Percentiles rank a stretch among this genome's conserved stretches.
Evolutionary conservation across 306 rosid species (phyloP).

Genomic region (Dicorynia guianensis): DNA sequence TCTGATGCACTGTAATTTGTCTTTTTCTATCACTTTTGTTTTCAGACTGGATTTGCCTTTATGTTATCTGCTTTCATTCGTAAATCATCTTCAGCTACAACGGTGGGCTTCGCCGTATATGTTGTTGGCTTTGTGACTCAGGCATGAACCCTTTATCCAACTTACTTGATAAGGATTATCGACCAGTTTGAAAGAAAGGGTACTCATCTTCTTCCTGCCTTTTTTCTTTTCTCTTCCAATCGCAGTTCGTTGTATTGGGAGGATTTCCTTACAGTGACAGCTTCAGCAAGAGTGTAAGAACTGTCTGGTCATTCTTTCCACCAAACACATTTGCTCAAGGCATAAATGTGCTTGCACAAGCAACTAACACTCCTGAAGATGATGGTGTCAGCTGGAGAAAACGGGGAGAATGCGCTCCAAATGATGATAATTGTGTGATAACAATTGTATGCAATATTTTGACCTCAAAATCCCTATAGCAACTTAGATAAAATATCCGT

Average conservation of each 20-base stretch:
- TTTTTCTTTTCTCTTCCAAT: conserved; percentile 13
- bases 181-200: conserved; percentile 24
- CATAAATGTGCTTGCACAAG: conserved; percentile 59
- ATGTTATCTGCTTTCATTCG: conserved; percentile 82
- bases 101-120: conserved; percentile 69
- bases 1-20: conserved; percentile 4
- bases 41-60: conserved; percentile 84
- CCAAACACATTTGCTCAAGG: conserved; percentile 87
- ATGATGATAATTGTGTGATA: conserved; percentile 55
- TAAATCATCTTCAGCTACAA: conserved; percentile 84
- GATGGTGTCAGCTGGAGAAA: conserved; percentile 81
- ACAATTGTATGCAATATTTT: conserved; percentile 69
- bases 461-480: conserved; percentile 24
- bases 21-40: conserved; percentile 27
- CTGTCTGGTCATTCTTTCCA: conserved; percentile 80
- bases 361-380: conserved; percentile 62
- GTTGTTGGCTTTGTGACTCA: conserved; percentile 80
- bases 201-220: conserved; percentile 31
- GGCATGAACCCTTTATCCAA: conserved; percentile 59
- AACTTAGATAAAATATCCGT: conserved; percentile 26
- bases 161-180: conserved; percentile 26
- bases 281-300: conserved; percentile 36
- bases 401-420: conserved; percentile 58
- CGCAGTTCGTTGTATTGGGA: conserved; percentile 61
- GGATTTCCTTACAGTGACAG: conserved; percentile 59